Evolutionary conservation across 306 rosid genomes (phyloP).

Genomic region (Elaeagnus macrophylla): DNA sequence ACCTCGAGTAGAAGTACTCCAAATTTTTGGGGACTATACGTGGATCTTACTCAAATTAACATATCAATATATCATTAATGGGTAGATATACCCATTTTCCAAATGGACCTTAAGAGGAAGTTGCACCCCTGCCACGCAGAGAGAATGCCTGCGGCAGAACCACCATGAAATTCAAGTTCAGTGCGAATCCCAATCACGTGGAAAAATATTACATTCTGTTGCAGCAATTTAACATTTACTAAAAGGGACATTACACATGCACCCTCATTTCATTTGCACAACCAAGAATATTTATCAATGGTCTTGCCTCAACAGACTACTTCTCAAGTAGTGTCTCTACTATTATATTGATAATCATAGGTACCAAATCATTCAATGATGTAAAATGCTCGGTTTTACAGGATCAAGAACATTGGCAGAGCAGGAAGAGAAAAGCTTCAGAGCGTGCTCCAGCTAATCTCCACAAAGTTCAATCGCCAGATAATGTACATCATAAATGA

Average conservation of each 20-base stretch:
- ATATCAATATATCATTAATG: too few species aligned
- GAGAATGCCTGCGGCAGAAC: conserved; percentile 88
- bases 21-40: too few species aligned
- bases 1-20: too few species aligned
- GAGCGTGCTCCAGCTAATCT: conserved; percentile 57
- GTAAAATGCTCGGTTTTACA: conserved; percentile 70
- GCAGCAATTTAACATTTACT: background rate
- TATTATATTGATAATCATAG: conserved; percentile 57
- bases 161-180: conserved; percentile 37
- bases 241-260: background rate
- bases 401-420: conserved; percentile 50
- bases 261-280: conserved; percentile 7
- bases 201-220: background rate
- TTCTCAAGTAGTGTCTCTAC: conserved; percentile 75
- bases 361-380: conserved; percentile 56
- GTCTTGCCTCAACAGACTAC: conserved; percentile 68
- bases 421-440: conserved; percentile 56
- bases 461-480: conserved; percentile 53
- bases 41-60: too few species aligned
- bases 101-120: conserved; percentile 84
- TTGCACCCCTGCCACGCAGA: conserved; percentile 64
- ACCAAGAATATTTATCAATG: conserved; percentile 15
- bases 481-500: conserved; percentile 62
- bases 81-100: too few species aligned
- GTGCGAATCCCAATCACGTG: conserved; percentile 48